These are phyloP conservation scores for Narthecium ossifragum DNA, from an alignment of 106 monocot genomes.

Conservation along the genomic window DNA sequence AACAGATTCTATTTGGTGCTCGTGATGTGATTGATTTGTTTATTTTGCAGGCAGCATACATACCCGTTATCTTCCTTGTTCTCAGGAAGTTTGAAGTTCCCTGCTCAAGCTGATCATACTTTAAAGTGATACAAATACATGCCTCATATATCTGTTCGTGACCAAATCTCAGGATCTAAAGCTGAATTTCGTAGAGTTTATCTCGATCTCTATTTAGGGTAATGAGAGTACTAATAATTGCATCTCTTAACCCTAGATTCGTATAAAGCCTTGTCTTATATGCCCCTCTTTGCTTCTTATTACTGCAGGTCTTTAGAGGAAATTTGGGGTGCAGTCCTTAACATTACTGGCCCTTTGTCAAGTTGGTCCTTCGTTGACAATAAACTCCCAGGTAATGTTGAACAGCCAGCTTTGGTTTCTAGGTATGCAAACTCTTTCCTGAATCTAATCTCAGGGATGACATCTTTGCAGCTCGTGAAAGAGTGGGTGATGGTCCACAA, in stretches of 20 bases:
- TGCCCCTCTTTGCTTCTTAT: constrained; percentile 4
- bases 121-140: constrained; percentile 43
- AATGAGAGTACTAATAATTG: constrained; percentile 5
- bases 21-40: constrained; percentile 2
- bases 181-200: constrained; percentile 47
- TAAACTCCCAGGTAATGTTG: constrained; percentile 64
- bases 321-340: constrained; percentile 77
- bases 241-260: too few relatives aligned
- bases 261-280: too few relatives aligned
- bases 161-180: constrained; percentile 15
- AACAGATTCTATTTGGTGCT: neutral
- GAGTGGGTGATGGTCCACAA: constrained; percentile 65
- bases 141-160: constrained; percentile 39
- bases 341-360: constrained; percentile 86
- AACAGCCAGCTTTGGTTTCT: too few relatives aligned
- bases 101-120: constrained; percentile 43
- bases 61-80: constrained; percentile 81
- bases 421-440: neutral
- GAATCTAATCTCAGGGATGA: neutral
- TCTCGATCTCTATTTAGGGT: constrained; percentile 78
- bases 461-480: constrained; percentile 50
- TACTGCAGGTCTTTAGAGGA: constrained; percentile 63
- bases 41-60: constrained; percentile 55
- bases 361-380: constrained; percentile 95
- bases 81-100: constrained; percentile 76